These are phyloP conservation scores for Chaetomium sp. DNA, from an alignment of 2,329 filamentous ascomycete genomes.

Conservation along the genomic window DNA sequence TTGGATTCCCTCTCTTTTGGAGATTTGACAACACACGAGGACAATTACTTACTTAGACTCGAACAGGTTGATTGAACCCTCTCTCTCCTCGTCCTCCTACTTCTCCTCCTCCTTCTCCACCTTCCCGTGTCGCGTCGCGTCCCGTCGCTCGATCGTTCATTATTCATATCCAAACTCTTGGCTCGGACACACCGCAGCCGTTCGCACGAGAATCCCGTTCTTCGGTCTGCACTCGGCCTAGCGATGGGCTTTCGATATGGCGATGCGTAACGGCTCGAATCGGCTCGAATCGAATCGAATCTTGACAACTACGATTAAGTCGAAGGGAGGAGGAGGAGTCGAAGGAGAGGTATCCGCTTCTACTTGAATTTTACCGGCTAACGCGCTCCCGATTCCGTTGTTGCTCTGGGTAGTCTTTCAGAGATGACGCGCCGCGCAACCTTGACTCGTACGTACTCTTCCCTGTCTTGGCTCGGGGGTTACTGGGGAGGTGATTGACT, in stretches of 20 bases:
- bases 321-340: slow-evolving; percentile 17
- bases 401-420: slow-evolving; percentile 49
- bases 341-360: slow-evolving; percentile 25
- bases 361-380: slow-evolving; percentile 37
- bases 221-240: too few relatives aligned
- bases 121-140: slow-evolving; percentile 18
- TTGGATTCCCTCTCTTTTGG: too few relatives aligned
- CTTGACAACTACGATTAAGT: slow-evolving; percentile 10
- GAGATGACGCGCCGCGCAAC: slow-evolving; percentile 56
- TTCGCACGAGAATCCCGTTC: slow-evolving; percentile 6
- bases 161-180: slow-evolving; percentile 3
- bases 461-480: background rate
- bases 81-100: slow-evolving; percentile 15
- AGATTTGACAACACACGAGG: too few relatives aligned
- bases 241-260: too few relatives aligned
- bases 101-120: too few relatives aligned
- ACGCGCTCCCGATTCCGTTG: slow-evolving; percentile 31
- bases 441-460: slow-evolving; percentile 57
- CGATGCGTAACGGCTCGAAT: too few relatives aligned
- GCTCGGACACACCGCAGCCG: slow-evolving; percentile 24
- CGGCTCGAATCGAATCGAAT: slow-evolving; percentile 22
- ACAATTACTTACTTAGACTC: too few relatives aligned
- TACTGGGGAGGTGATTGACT: slow-evolving; percentile 15
- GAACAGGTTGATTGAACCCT: slow-evolving; percentile 24
- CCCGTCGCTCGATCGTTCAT: slow-evolving; percentile 19